Base-by-base conservation (phyloP, 768 basidiomycete species). In the Trametes cingulata region DNA sequence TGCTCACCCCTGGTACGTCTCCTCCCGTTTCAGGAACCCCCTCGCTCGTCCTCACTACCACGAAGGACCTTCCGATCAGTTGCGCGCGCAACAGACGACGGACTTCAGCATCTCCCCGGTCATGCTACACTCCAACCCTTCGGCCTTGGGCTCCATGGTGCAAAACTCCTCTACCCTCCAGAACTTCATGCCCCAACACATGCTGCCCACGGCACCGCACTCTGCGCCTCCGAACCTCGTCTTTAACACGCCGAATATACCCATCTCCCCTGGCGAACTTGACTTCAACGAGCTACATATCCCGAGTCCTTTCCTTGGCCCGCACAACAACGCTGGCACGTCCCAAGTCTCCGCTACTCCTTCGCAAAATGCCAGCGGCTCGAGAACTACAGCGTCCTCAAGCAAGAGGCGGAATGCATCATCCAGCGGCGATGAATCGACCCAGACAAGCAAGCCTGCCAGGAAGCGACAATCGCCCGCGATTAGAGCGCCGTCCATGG, bases 271-370 rank as follows among this genome's bases (percentile, higher is more conserved):
- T 0, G 57, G 60, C 24, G 85, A 89, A 56, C 72, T 88, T 25
- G 89, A 87, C 58, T 79, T 86, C 53, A 66, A 62, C 58, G 87
- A 93, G 61, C 84, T 93, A 48, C 90, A 91, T 0, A 75, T 93
- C 20, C 89, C 89, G 0, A 91, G 90, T 64, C 90, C 90, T 1
- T 91, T 90, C 88, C 78, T 93, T 0, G 87, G 85, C 4, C 82
- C 89, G 29, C 73, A 73, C 5, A 78, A 82, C 52, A 78, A 80
- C 24, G 37, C 66, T 66, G 20, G 64, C 67, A 12, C 70, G 62
- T 14, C 45, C 37, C 39, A 48, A 25, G 10, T 24, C 6, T 6
- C 42, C 20, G 49, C 40, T 14, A 8, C 46, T 1, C 39, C 52
- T 24, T 56, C 54, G 45, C 55, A 61, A 37, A 33, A 41, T 54